These are phyloP conservation scores for Lachancea nothofagi DNA, from an alignment of 805 yeast genomes.

Conservation along the genomic window DNA sequence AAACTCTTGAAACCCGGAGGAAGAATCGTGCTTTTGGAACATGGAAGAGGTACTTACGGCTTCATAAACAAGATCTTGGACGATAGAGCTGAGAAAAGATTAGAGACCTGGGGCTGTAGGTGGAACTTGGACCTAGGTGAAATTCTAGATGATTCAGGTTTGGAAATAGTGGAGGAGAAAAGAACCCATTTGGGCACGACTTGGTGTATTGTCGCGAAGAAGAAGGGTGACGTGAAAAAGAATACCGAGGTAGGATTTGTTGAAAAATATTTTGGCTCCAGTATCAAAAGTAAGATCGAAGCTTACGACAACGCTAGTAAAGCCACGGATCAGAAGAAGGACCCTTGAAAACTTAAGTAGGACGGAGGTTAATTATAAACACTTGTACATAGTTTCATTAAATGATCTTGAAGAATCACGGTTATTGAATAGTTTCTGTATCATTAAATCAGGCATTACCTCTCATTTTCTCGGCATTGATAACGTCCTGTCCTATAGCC, in stretches of 20 bases:
- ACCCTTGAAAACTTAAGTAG: conserved; percentile 8
- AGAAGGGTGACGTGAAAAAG: conserved; percentile 55
- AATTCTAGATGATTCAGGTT: conserved; percentile 73
- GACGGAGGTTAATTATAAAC: no score
- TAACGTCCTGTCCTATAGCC: conserved; percentile 63
- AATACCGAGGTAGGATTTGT: conserved; percentile 43
- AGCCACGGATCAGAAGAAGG: conserved; percentile 10
- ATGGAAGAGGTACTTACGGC: conserved; percentile 81
- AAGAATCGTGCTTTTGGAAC: conserved; percentile 79
- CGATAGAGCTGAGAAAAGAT: conserved; percentile 72
- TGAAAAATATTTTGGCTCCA: conserved; percentile 44
- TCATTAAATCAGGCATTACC: conserved; percentile 38
- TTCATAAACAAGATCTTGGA: conserved; percentile 77
- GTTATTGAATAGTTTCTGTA: not conserved
- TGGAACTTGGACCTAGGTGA: conserved; percentile 96
- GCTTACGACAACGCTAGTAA: conserved; percentile 12
- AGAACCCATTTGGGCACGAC: conserved; percentile 90
- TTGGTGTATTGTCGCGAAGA: conserved; percentile 75
- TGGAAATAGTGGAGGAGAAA: conserved; percentile 73
- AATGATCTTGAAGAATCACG: not conserved
- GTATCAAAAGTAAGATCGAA: conserved; percentile 28
- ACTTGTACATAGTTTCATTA: conserved; percentile 1
- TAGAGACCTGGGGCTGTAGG: conserved; percentile 92
- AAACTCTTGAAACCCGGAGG: conserved; percentile 82
- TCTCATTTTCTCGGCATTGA: conserved; percentile 70